Evolutionary conservation across 768 basidiomycete genomes (phyloP).

Genomic region (Lentinula sp.): DNA sequence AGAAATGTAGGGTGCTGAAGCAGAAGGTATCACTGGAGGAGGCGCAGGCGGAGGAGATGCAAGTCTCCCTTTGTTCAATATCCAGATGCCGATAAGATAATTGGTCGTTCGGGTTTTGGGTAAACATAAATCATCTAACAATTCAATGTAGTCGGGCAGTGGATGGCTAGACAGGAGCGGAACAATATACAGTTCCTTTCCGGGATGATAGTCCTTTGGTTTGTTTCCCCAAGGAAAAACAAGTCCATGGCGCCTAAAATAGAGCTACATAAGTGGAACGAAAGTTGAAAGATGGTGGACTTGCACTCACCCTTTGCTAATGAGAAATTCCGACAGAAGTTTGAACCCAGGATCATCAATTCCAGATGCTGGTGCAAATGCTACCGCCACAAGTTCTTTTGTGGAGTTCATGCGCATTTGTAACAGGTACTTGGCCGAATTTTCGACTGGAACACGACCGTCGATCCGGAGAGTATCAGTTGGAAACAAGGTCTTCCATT

Average conservation of each 20-base stretch:
- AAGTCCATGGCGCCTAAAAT: conserved; percentile 71
- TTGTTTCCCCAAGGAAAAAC: conserved; percentile 81
- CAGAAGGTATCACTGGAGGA: conserved; percentile 11
- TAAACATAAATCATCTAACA: conserved; percentile 69
- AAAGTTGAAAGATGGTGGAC: conserved; percentile 5
- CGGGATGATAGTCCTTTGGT: conserved; percentile 68
- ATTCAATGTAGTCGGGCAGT: conserved; percentile 80
- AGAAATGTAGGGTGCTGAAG: background rate
- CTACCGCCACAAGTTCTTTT: conserved; percentile 77
- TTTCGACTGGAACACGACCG: conserved; percentile 75
- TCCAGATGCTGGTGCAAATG: conserved; percentile 51
- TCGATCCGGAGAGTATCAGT: conserved; percentile 67
- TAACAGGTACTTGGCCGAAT: conserved; percentile 71
- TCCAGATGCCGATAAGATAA: conserved; percentile 77
- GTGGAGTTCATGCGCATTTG: conserved; percentile 70
- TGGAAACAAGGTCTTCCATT: conserved; percentile 79
- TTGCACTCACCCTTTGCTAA: conserved; percentile 60
- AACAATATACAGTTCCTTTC: conserved; percentile 83
- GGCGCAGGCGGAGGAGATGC: conserved; percentile 32
- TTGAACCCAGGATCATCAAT: conserved; percentile 47
- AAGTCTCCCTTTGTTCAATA: conserved; percentile 79
- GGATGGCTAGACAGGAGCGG: conserved; percentile 62
- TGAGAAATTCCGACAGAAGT: conserved; percentile 58
- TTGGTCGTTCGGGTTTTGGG: conserved; percentile 58
- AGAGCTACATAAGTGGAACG: background rate